Conservation (phyloP, 495 filamentous ascomycete species). For the Baudoinia panamericana region DNA sequence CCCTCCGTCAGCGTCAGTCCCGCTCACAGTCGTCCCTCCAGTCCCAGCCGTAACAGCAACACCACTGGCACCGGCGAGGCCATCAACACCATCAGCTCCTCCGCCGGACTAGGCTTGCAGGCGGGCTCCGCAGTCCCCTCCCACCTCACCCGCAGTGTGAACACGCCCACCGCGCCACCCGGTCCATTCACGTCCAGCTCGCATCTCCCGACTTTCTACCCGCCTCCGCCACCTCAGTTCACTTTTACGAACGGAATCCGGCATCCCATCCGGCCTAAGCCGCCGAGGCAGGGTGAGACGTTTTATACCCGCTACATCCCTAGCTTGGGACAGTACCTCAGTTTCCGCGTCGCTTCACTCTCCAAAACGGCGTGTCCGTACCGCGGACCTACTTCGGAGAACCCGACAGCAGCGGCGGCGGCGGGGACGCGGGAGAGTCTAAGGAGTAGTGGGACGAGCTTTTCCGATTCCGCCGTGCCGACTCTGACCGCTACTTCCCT, state of each 20-base stretch:
- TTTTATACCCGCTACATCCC: slow-evolving; percentile 85
- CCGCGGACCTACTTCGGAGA: slow-evolving; percentile 36
- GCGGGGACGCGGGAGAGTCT: slow-evolving; percentile 4
- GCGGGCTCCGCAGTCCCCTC: background rate
- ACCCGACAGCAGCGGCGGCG: slow-evolving; percentile 13
- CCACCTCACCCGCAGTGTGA: slow-evolving; percentile 1
- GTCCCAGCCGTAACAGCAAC: slow-evolving; percentile 37
- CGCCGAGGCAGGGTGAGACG: slow-evolving; percentile 71
- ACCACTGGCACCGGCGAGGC: slow-evolving; percentile 19
- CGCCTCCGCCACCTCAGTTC: slow-evolving; percentile 69
- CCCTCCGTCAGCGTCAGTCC: slow-evolving; percentile 48
- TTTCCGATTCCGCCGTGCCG: slow-evolving; percentile 25
- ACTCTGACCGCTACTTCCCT: too few species aligned
- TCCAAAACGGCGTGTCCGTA: slow-evolving; percentile 41
- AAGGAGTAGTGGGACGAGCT: background rate
- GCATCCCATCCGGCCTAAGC: slow-evolving; percentile 81
- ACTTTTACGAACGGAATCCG: slow-evolving; percentile 64
- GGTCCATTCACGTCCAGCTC: slow-evolving; percentile 65
- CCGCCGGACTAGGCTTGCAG: background rate
- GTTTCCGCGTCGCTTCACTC: slow-evolving; percentile 65
- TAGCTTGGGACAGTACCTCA: slow-evolving; percentile 69
- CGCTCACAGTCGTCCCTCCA: slow-evolving; percentile 42
- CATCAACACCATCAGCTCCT: slow-evolving; percentile 1
- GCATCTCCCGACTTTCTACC: slow-evolving; percentile 82
- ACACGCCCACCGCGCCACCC: slow-evolving; percentile 30